These are phyloP conservation scores for Rhizophora mangle DNA, from an alignment of 345 rosid genomes.

Conservation along the genomic window DNA sequence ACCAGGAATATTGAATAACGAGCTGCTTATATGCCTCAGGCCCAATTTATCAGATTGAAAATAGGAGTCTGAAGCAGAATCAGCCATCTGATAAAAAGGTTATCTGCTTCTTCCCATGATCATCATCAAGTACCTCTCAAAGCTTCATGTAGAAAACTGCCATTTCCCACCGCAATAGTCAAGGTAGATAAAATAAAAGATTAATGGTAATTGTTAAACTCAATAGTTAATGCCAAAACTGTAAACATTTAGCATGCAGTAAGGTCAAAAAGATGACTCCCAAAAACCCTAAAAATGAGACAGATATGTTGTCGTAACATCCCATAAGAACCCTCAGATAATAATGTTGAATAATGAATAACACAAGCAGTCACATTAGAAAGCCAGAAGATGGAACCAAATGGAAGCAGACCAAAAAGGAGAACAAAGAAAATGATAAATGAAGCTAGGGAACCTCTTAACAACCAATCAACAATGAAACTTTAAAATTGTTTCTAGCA, in stretches of 20 bases:
- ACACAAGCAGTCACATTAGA: neutral
- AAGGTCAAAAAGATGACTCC: neutral
- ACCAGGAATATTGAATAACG: conserved; percentile 39
- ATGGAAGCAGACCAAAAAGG: neutral
- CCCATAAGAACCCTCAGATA: neutral
- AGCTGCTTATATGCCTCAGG: conserved; percentile 32
- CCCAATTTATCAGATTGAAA: conserved; percentile 29
- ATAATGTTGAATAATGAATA: neutral
- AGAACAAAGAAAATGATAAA: neutral
- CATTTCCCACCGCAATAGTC: conserved; percentile 23
- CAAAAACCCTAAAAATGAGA: neutral
- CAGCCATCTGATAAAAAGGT: conserved; percentile 31
- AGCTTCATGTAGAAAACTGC: conserved; percentile 21
- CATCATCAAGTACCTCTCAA: conserved; percentile 20
- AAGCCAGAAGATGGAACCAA: conserved; percentile 8
- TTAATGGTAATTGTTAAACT: conserved; percentile 11
- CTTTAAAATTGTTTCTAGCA: neutral
- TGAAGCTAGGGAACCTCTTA: neutral
- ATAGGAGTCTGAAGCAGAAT: conserved; percentile 27
- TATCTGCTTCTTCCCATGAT: conserved; percentile 14
- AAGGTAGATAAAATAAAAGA: conserved; percentile 5
- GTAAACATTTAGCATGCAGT: neutral
- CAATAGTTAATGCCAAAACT: neutral
- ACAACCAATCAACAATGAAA: neutral
- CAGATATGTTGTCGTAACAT: neutral